Conservation (phyloP, 2,329 filamentous ascomycete species). For the Fusarium agapanthi region DNA sequence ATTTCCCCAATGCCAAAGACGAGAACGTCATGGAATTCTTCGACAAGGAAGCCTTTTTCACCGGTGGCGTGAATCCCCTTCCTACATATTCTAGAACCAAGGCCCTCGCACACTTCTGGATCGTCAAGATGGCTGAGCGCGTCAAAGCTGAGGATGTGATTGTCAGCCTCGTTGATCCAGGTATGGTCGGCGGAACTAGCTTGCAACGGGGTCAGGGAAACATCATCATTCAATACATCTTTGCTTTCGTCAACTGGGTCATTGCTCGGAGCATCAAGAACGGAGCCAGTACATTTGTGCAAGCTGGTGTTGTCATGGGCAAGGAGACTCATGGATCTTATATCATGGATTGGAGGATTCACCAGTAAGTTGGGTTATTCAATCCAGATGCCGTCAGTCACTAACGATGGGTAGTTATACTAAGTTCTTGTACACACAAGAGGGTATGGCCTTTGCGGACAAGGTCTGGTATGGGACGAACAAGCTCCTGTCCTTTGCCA, state of each 20-base stretch:
- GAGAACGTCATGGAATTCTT: conserved; percentile 41
- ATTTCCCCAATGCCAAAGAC: conserved; percentile 36
- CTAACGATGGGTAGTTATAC: conserved; percentile 36
- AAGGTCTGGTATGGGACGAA: conserved; percentile 52
- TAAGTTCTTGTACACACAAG: conserved; percentile 44
- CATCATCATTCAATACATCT: conserved; percentile 21
- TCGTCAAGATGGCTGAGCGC: conserved; percentile 48
- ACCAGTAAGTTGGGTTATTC: conserved; percentile 25
- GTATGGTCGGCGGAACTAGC: conserved; percentile 52
- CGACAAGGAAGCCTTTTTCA: conserved; percentile 43
- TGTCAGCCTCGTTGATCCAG: conserved; percentile 59
- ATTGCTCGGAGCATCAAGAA: conserved; percentile 17
- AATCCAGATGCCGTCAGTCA: background rate
- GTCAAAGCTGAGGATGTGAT: conserved; percentile 52
- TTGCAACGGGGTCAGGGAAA: conserved; percentile 47
- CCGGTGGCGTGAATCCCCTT: background rate
- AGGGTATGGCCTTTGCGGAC: conserved; percentile 48
- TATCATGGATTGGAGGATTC: conserved; percentile 39
- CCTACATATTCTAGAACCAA: conserved; percentile 44
- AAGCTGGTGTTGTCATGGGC: conserved; percentile 34
- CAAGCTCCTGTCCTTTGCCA: conserved; percentile 46
- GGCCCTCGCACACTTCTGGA: conserved; percentile 47
- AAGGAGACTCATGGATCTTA: conserved; percentile 37
- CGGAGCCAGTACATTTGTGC: conserved; percentile 32
- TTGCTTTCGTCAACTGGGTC: conserved; percentile 7